Conservation (phyloP, 1,284 basidiomycete genomes). For the Inonotus obliquus region DNA sequence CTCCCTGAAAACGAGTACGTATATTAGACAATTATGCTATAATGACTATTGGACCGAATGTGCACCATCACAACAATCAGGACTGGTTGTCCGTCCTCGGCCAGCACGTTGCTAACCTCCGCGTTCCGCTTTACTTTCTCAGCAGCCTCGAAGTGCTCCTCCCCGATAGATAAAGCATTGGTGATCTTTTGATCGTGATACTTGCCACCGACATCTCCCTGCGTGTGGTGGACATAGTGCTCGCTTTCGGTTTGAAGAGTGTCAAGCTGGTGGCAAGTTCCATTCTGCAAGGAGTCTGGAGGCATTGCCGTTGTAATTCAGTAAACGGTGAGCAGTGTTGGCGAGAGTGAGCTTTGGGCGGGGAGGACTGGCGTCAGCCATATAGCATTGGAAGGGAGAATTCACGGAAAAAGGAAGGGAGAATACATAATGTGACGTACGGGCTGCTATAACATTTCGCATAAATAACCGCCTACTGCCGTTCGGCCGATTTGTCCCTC, state of each 20-base stretch:
- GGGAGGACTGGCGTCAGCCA: no score
- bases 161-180: not conserved
- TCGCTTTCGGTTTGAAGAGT: not conserved
- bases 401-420: no score
- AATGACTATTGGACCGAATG: not conserved
- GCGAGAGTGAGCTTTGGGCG: no score
- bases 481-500: not conserved
- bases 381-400: no score
- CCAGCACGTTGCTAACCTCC: not conserved
- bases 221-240: conserved; percentile 11
- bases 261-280: not conserved
- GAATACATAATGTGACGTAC: no score
- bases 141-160: conserved; percentile 1
- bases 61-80: conserved; percentile 46
- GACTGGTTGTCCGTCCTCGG: conserved; percentile 23
- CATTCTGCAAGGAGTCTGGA: not conserved
- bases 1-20: conserved; percentile 45
- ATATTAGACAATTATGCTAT: conserved; percentile 1
- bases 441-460: no score
- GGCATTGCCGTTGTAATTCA: not conserved
- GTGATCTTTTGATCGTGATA: conserved; percentile 5
- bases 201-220: conserved; percentile 11
- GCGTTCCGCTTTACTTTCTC: conserved; percentile 1
- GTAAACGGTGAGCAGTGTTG: no score
- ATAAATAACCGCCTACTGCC: not conserved